These are phyloP conservation scores for Emergomyces pasteurianus DNA, from an alignment of 2,329 filamentous ascomycete species.

Conservation along the genomic window DNA sequence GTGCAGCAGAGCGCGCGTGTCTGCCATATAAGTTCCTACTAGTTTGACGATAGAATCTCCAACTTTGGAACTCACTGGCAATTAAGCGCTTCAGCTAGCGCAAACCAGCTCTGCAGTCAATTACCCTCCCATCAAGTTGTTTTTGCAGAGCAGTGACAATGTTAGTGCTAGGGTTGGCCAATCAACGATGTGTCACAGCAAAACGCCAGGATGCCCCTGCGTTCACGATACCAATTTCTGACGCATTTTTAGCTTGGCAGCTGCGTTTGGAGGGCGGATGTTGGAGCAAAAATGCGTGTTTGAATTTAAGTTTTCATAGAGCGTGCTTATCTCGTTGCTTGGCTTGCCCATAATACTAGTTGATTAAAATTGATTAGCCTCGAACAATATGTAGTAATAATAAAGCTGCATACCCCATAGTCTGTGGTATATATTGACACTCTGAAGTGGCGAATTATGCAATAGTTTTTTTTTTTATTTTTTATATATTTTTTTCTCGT, in stretches of 20 bases:
- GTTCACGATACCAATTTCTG: not conserved
- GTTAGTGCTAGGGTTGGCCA: not conserved
- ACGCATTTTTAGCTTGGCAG: no score
- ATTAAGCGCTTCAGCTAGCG: not conserved
- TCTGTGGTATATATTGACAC: no score
- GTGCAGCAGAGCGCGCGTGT: not conserved
- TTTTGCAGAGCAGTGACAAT: not conserved
- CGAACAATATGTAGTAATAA: no score
- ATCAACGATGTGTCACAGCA: not conserved
- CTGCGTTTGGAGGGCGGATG: no score
- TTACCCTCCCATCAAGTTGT: not conserved
- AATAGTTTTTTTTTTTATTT: not conserved
- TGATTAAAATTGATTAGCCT: no score
- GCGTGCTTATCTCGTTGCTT: not conserved
- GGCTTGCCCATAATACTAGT: not conserved
- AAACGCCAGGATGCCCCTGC: not conserved
- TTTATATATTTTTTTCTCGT: no score
- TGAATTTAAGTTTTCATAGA: not conserved
- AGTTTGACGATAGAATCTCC: not conserved
- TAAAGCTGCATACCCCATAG: no score
- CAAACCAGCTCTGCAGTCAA: not conserved
- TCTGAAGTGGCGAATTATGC: not conserved
- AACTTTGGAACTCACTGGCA: not conserved
- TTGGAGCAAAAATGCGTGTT: not conserved
- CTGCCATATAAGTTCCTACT: not conserved